Evolutionary conservation across 2,329 filamentous ascomycete genomes (phyloP), one percentile per base, ranked within the genome.

Genomic region (Stachybotrys echinatus): DNA sequence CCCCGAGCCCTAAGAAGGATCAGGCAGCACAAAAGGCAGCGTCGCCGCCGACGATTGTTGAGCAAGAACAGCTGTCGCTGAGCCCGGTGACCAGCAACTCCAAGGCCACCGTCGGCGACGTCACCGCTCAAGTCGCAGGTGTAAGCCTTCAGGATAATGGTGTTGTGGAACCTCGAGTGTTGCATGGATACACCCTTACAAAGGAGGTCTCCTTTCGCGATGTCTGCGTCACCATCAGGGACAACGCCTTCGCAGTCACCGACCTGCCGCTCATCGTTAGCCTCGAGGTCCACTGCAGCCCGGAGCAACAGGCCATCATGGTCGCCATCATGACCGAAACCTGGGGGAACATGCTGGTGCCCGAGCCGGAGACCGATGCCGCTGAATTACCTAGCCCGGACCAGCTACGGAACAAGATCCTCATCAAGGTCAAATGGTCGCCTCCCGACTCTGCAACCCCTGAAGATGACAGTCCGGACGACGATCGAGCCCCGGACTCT

Each of bases 251-350:
- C 60, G 71, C 79, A 3, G 80, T 75, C 4, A 85, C 81, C 19
- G 85, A 92, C 53, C 73, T 95, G 18, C 94, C 94, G 0, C 74
- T 99, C n/a, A 92, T 97, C 52, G 87, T 96, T 59, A 96, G 90
- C 62, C 78, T 99, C 27, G 94, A 99, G 68, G 89, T 97, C 0
- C 94, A 97, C 71, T 91, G 90, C 55, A 77, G 76, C 54, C 70
- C 82, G 0, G 79, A 86, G 50, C 94, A 99, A 68, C 94, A 99
- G 66, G 80, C 88, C 55, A 79, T 86, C 51, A 96, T 97, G 89
- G 91, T 96, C 5, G 79, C 88, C 53, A 95, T 97, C 61, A 96
- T 99, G 83, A 79, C 84, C 54, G 82, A 95, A 53, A 82, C 83
- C 22, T 99, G 91, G 89, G 76, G 76, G n/a, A 85, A 77, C 1